phyloP scores from a whole-genome alignment of 129 eudicot genomes.

The Artemisia argyi region DNA sequence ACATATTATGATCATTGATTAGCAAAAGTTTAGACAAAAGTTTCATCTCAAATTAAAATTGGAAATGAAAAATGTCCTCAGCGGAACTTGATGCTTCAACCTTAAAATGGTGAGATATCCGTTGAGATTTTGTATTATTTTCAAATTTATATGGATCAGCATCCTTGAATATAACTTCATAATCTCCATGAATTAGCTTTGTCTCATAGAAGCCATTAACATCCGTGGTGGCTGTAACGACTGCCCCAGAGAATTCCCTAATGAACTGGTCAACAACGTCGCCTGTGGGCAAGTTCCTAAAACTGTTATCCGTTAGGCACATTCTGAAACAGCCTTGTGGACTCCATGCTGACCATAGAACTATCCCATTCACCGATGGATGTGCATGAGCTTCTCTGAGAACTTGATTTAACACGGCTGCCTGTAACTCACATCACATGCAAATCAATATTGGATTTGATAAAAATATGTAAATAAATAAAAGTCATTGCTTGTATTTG shows the following conservation, averaged over 20 bases:
- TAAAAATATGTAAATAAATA: not conserved
- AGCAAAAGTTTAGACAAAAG: no score
- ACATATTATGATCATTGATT: not conserved
- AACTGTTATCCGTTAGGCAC: constrained; percentile 63
- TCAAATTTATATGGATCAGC: not conserved
- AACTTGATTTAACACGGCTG: constrained; percentile 39
- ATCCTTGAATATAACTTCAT: constrained; percentile 37
- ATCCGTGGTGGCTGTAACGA: constrained; percentile 35
- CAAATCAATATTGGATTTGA: not conserved
- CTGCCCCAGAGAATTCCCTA: constrained; percentile 2
- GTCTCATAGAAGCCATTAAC: constrained; percentile 45
- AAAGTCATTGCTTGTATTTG: not conserved
- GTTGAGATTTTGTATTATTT: not conserved
- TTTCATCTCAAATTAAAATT: constrained; percentile 7
- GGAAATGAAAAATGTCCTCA: constrained; percentile 15
- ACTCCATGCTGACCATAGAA: constrained; percentile 67
- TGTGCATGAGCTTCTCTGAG: constrained; percentile 65
- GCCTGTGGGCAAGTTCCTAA: constrained; percentile 53
- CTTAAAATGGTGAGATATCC: constrained; percentile 5
- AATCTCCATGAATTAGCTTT: constrained; percentile 59
- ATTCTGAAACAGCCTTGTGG: constrained; percentile 42
- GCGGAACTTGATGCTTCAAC: constrained; percentile 19
- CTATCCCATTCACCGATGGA: constrained; percentile 57
- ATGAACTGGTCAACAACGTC: constrained; percentile 53
- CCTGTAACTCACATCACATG: constrained; percentile 35